A percentile compares a stretch with the other conserved stretches of the same genome.
Conservation (phyloP, 2,329 filamentous ascomycete species). For the Emericellopsis atlantica region DNA sequence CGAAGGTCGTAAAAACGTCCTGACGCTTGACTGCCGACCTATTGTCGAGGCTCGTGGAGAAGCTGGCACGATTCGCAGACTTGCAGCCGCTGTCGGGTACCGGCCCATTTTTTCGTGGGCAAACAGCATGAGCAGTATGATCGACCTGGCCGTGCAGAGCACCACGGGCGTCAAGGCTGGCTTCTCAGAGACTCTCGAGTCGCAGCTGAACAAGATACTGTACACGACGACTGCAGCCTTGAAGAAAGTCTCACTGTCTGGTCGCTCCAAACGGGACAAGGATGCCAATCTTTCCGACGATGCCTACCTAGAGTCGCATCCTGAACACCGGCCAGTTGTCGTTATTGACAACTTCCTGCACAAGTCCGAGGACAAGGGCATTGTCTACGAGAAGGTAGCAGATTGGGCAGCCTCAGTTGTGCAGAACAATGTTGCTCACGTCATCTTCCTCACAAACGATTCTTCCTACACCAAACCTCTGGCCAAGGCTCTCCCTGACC, state of each 20-base stretch:
- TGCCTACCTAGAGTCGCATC: slow-evolving; percentile 81
- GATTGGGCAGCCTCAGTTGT: slow-evolving; percentile 86
- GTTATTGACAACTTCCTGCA: slow-evolving; percentile 88
- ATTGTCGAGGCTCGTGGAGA: slow-evolving; percentile 88
- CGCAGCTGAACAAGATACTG: slow-evolving; percentile 79
- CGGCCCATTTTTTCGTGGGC: slow-evolving; percentile 92
- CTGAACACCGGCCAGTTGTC: slow-evolving; percentile 69
- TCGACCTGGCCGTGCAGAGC: slow-evolving; percentile 85
- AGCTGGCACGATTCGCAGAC: slow-evolving; percentile 67
- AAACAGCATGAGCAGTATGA: slow-evolving; percentile 83
- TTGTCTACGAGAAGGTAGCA: slow-evolving; percentile 68
- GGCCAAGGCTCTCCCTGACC: slow-evolving; percentile 76
- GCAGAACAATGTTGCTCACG: slow-evolving; percentile 80
- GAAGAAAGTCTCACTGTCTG: slow-evolving; percentile 61
- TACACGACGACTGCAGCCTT: slow-evolving; percentile 72
- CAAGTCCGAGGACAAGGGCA: slow-evolving; percentile 50
- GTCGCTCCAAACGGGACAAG: slow-evolving; percentile 58
- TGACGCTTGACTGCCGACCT: slow-evolving; percentile 85
- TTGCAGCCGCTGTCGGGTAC: slow-evolving; percentile 78
- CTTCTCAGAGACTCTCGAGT: slow-evolving; percentile 85
- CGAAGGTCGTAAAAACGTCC: slow-evolving; percentile 60
- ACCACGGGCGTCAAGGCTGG: slow-evolving; percentile 90
- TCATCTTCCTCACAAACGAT: slow-evolving; percentile 88
- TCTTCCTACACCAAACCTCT: slow-evolving; percentile 80
- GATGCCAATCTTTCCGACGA: slow-evolving; percentile 66